phyloP scores from a whole-genome alignment of 129 eudicot species.

The Flaveria bidentis region DNA sequence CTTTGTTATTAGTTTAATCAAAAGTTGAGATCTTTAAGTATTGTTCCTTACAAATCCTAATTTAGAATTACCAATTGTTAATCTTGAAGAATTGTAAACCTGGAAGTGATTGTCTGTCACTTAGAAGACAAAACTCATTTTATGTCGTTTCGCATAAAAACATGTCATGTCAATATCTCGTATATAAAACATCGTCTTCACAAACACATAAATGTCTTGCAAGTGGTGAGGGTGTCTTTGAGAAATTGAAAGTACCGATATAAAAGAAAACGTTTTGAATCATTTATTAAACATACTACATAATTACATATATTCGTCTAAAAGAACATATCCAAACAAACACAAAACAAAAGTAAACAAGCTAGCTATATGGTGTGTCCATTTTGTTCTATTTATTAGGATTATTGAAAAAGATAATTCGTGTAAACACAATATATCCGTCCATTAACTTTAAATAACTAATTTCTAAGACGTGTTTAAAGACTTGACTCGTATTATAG shows the following conservation, averaged over 20 bases:
- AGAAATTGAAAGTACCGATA: not conserved
- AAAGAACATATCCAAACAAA: not conserved
- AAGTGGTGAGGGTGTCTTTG: not conserved
- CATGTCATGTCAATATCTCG: not conserved
- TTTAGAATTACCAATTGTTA: too few relatives aligned
- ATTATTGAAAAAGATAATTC: not conserved
- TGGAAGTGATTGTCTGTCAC: too few relatives aligned
- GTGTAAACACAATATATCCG: not conserved
- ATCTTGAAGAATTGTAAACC: too few relatives aligned
- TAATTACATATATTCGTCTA: too few relatives aligned
- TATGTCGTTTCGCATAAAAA: too few relatives aligned
- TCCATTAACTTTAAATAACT: conserved; percentile 3
- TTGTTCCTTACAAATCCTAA: too few relatives aligned
- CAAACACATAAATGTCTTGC: not conserved
- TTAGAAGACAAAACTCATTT: not conserved
- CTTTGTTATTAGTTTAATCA: too few relatives aligned
- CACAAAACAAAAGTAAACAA: not conserved
- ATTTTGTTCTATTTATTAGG: not conserved
- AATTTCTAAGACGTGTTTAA: conserved; percentile 7
- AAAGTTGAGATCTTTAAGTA: too few relatives aligned
- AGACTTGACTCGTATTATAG: conserved; percentile 1
- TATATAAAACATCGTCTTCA: not conserved
- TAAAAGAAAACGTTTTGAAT: too few relatives aligned
- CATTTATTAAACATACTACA: too few relatives aligned
- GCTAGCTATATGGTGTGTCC: not conserved